These are phyloP conservation scores for Xerocomus potaroensis DNA, from an alignment of 768 basidiomycete species.

Conservation along the genomic window DNA sequence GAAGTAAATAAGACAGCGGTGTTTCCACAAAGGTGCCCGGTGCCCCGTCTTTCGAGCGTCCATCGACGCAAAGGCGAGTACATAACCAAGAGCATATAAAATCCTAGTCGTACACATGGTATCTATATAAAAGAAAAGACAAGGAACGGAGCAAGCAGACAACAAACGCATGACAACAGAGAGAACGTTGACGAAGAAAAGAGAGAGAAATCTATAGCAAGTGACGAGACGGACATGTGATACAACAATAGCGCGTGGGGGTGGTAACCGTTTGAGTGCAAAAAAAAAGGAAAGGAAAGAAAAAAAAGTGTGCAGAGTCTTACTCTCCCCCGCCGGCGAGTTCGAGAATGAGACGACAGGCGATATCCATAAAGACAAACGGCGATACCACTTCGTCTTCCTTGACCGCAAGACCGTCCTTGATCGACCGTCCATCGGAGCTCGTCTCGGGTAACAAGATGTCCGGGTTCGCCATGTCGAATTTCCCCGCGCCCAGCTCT, in stretches of 20 bases:
- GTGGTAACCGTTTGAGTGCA: not conserved
- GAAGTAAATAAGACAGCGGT: too few species aligned
- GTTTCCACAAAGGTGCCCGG: not conserved
- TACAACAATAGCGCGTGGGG: not conserved
- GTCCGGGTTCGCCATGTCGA: slow-evolving; percentile 51
- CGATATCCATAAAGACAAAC: slow-evolving; percentile 95
- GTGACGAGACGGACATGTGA: not conserved
- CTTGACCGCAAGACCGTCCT: slow-evolving; percentile 37
- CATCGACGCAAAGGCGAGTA: not conserved
- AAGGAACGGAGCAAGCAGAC: not conserved
- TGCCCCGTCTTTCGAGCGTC: not conserved
- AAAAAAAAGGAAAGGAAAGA: not conserved
- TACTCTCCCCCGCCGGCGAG: slow-evolving; percentile 67
- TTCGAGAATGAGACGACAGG: slow-evolving; percentile 90
- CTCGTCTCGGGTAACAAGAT: slow-evolving; percentile 40
- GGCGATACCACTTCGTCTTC: slow-evolving; percentile 75
- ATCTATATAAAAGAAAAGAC: not conserved
- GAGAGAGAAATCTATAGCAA: not conserved
- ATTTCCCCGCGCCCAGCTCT: slow-evolving; percentile 64
- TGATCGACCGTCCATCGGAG: slow-evolving; percentile 56
- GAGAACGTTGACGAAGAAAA: not conserved
- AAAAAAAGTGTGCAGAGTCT: not conserved
- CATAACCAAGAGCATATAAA: slow-evolving; percentile 2
- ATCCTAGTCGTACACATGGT: slow-evolving; percentile 1
- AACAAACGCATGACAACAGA: not conserved